Conservation (phyloP, 2,329 filamentous ascomycete species). For the Myriangium duriaei region DNA sequence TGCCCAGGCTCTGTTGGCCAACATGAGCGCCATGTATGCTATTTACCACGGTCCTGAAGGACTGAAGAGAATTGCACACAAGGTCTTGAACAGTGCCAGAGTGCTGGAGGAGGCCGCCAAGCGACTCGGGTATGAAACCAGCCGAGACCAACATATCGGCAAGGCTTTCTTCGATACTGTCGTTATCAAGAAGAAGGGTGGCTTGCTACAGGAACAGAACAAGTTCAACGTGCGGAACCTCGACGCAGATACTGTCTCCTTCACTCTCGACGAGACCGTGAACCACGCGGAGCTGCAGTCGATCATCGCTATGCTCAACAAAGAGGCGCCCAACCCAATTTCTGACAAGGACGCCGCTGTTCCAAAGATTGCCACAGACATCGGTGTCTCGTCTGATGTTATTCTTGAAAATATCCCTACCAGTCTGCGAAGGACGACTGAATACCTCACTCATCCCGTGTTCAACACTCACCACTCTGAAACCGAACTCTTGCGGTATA, state of each 20-base stretch:
- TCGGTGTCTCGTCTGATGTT: conserved; percentile 25
- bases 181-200: conserved; percentile 37
- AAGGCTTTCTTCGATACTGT: conserved; percentile 67
- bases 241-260: conserved; percentile 48
- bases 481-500: conserved; percentile 87
- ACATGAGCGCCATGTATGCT: conserved; percentile 92
- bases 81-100: conserved; percentile 50
- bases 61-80: conserved; percentile 70
- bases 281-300: conserved; percentile 42
- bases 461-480: conserved; percentile 95
- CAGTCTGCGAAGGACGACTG: conserved; percentile 54
- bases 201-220: conserved; percentile 30
- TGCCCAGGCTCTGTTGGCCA: conserved; percentile 82
- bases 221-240: conserved; percentile 53
- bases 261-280: conserved; percentile 69
- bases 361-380: conserved; percentile 19
- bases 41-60: conserved; percentile 84
- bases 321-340: conserved; percentile 11
- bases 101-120: conserved; percentile 39
- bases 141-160: conserved; percentile 37
- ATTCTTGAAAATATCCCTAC: conserved; percentile 37
- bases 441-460: conserved; percentile 76
- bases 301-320: conserved; percentile 33
- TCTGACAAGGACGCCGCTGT: conserved; percentile 20
- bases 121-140: conserved; percentile 50